Conservation (phyloP, 192 early-diverging fungal species). For the Coemansia sp. region DNA sequence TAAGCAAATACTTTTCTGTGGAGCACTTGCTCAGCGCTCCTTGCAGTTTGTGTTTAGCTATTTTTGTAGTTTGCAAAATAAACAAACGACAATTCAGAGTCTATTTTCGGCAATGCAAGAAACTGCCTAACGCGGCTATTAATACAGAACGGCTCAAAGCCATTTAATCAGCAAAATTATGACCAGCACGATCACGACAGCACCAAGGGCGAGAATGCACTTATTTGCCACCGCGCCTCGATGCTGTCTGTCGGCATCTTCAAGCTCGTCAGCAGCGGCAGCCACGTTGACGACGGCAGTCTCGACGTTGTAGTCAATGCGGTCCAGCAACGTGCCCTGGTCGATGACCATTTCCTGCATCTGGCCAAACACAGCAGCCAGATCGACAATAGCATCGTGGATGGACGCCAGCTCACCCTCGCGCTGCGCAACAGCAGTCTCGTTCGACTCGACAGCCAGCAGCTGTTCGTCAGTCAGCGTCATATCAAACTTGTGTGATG, state of each 20-base stretch:
- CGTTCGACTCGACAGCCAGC: conserved; percentile 72
- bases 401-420: conserved; percentile 93
- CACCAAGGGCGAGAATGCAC: conserved; percentile 75
- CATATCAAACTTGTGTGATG: conserved; percentile 47
- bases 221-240: conserved; percentile 77
- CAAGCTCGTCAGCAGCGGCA: conserved; percentile 79
- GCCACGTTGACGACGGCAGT: conserved; percentile 76
- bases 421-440: conserved; percentile 73
- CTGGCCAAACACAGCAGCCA: conserved; percentile 91
- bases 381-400: conserved; percentile 82
- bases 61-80: background rate
- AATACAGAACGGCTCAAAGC: conserved; percentile 18
- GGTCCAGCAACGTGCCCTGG: conserved; percentile 93
- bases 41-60: background rate
- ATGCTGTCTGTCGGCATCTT: conserved; percentile 77
- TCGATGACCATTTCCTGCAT: conserved; percentile 96
- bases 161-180: conserved; percentile 75
- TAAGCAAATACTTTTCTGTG: conserved; percentile 42
- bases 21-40: background rate
- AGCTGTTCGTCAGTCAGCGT: conserved; percentile 86
- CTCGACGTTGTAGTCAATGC: conserved; percentile 98
- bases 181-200: conserved; percentile 76
- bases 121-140: background rate
- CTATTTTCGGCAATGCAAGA: background rate
- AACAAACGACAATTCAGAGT: background rate